A percentile compares a stretch with the other conserved stretches of the same genome.
phyloP scores from a whole-genome alignment of 169 alveolate species.

The Plasmodium relictum region DNA sequence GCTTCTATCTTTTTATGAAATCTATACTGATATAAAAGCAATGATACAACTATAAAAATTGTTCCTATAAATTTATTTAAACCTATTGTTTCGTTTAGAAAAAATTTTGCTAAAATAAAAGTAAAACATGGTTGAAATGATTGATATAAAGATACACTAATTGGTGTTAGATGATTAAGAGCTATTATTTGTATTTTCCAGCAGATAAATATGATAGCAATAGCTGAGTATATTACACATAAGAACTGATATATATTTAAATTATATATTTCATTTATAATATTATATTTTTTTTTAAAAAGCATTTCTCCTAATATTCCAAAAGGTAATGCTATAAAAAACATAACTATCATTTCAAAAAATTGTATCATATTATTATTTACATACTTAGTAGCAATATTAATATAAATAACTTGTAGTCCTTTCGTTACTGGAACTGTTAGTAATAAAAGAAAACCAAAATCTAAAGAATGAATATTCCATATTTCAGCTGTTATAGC shows the following conservation, averaged over 20 bases:
- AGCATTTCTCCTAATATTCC: slow-evolving; percentile 78
- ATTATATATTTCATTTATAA: slow-evolving; percentile 26
- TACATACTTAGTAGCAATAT: slow-evolving; percentile 75
- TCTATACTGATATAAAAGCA: slow-evolving; percentile 70
- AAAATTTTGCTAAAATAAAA: slow-evolving; percentile 74
- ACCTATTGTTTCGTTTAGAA: slow-evolving; percentile 77
- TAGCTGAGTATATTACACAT: slow-evolving; percentile 77
- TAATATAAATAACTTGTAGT: slow-evolving; percentile 72
- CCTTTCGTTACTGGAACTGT: slow-evolving; percentile 75
- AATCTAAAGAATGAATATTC: slow-evolving; percentile 34
- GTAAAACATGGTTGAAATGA: slow-evolving; percentile 80
- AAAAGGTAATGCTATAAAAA: slow-evolving; percentile 66
- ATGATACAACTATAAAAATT: slow-evolving; percentile 62
- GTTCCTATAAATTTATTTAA: slow-evolving; percentile 75
- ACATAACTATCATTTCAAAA: slow-evolving; percentile 57
- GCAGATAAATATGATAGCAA: slow-evolving; percentile 69
- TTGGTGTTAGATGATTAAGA: slow-evolving; percentile 76
- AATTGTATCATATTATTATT: slow-evolving; percentile 75
- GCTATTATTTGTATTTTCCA: slow-evolving; percentile 81
- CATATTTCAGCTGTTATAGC: slow-evolving; percentile 77
- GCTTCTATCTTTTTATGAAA: background rate
- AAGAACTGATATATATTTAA: slow-evolving; percentile 24
- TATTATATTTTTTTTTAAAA: slow-evolving; percentile 37
- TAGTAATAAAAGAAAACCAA: slow-evolving; percentile 54
- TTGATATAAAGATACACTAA: slow-evolving; percentile 79